Conservation (phyloP, 2,329 filamentous ascomycete species). For the Colletotrichum siamense region DNA sequence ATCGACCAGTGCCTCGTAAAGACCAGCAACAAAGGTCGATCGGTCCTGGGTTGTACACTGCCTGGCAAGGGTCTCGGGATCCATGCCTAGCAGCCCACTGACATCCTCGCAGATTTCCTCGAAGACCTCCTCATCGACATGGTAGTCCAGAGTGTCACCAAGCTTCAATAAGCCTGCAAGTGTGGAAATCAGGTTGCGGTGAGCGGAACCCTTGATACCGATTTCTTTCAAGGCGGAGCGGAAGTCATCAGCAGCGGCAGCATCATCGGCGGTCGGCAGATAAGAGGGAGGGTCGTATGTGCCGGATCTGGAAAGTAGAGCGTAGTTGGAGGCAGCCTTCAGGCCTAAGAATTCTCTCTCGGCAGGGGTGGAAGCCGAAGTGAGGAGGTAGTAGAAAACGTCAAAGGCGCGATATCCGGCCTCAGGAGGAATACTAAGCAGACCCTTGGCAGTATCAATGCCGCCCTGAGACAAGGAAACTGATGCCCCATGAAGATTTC, state of each 20-base stretch:
- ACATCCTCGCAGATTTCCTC: slow-evolving; percentile 92
- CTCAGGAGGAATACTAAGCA: slow-evolving; percentile 81
- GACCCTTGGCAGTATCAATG: slow-evolving; percentile 81
- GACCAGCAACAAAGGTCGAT: slow-evolving; percentile 78
- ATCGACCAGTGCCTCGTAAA: slow-evolving; percentile 94
- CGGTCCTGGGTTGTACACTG: slow-evolving; percentile 87
- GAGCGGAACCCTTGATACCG: slow-evolving; percentile 86
- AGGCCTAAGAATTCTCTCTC: slow-evolving; percentile 90
- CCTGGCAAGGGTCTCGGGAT: slow-evolving; percentile 79
- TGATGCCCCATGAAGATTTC: slow-evolving; percentile 77
- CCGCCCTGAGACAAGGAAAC: slow-evolving; percentile 85
- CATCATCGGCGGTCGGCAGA: slow-evolving; percentile 90
- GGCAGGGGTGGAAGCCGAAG: slow-evolving; percentile 85
- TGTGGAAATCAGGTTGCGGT: slow-evolving; percentile 84
- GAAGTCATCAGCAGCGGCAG: slow-evolving; percentile 92
- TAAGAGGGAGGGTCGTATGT: slow-evolving; percentile 89
- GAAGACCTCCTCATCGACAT: slow-evolving; percentile 82
- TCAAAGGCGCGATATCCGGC: slow-evolving; percentile 91
- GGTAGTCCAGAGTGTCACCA: slow-evolving; percentile 86
- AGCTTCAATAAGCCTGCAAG: slow-evolving; percentile 89
- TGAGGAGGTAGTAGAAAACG: slow-evolving; percentile 96
- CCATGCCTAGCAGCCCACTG: slow-evolving; percentile 81
- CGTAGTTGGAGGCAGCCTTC: slow-evolving; percentile 77
- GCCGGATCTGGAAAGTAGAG: slow-evolving; percentile 79
- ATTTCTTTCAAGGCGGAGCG: slow-evolving; percentile 85